A percentile compares a stretch with the other conserved stretches of the same genome.
Evolutionary conservation across 306 rosid species (phyloP).

Genomic region (Mucuna pruriens): DNA sequence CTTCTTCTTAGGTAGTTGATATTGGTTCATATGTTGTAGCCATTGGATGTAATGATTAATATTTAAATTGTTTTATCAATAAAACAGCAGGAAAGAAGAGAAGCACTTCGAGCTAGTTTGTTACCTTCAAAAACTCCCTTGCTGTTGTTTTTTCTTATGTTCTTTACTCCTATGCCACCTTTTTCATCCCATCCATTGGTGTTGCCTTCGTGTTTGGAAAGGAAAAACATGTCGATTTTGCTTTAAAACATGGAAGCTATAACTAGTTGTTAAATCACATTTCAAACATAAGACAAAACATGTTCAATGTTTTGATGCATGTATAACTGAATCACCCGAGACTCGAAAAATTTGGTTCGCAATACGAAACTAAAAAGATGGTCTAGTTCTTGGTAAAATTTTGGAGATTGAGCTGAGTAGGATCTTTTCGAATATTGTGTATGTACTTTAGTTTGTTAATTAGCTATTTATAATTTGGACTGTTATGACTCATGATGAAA

Average conservation of each 20-base stretch:
- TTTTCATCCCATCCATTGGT: not conserved
- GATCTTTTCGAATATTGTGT: not conserved
- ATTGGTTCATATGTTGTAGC: slow-evolving; percentile 39
- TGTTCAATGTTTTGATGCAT: not conserved
- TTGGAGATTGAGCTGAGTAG: not conserved
- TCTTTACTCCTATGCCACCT: not conserved
- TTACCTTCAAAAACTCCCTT: not conserved
- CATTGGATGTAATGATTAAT: slow-evolving; percentile 40
- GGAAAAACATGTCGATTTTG: no score
- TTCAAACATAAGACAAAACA: no score
- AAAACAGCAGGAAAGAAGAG: slow-evolving; percentile 19
- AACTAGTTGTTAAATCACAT: no score
- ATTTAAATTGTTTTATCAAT: slow-evolving; percentile 20
- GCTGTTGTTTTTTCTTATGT: not conserved
- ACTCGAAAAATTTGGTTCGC: not conserved
- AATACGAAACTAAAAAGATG: not conserved
- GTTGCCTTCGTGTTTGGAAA: not conserved
- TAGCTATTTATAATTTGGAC: not conserved
- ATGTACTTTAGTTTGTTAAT: not conserved
- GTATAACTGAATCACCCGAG: not conserved
- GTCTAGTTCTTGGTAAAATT: not conserved
- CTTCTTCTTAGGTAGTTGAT: slow-evolving; percentile 28
- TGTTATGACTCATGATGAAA: not conserved
- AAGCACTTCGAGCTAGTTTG: not conserved
- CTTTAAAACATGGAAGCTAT: no score